Conservation (phyloP, 1,139 yeast species). For the Hanseniaspora gamundiae region DNA sequence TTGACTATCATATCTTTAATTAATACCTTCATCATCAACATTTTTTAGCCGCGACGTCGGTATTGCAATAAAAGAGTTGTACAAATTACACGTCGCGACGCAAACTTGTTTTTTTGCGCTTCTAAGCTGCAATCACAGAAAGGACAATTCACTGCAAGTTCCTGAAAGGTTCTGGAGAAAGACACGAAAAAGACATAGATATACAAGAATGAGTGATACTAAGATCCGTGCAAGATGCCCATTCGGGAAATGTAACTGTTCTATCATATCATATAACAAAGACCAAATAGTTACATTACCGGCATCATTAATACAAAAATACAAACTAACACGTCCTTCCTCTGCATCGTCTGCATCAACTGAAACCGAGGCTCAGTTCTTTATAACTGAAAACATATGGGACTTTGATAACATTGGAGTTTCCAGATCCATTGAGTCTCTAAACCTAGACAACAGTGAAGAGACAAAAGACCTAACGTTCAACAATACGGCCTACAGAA, state of each 20-base stretch:
- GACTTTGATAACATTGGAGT: constrained; percentile 70
- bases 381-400: constrained; percentile 48
- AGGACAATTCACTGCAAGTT: too few relatives aligned
- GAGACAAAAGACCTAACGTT: constrained; percentile 4
- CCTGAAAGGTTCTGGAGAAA: too few relatives aligned
- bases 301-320: constrained; percentile 9
- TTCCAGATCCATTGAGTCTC: constrained; percentile 34
- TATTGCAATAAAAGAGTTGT: not conserved
- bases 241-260: constrained; percentile 16
- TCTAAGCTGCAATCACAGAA: too few relatives aligned
- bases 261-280: constrained; percentile 11
- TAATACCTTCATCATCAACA: not conserved
- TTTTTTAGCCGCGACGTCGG: not conserved
- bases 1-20: not conserved
- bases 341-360: not conserved
- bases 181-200: not conserved
- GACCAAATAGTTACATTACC: constrained; percentile 10
- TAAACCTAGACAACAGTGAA: constrained; percentile 6
- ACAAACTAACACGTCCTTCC: constrained; percentile 12
- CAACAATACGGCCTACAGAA: constrained; percentile 11
- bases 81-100: too few relatives aligned
- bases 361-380: constrained; percentile 21
- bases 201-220: not conserved
- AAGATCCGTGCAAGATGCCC: constrained; percentile 14
- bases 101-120: too few relatives aligned